Percentiles rank a stretch among this genome's conserved stretches.
Conservation (phyloP, 2,329 filamentous ascomycete species). For the Fusarium pseudonygamai region DNA sequence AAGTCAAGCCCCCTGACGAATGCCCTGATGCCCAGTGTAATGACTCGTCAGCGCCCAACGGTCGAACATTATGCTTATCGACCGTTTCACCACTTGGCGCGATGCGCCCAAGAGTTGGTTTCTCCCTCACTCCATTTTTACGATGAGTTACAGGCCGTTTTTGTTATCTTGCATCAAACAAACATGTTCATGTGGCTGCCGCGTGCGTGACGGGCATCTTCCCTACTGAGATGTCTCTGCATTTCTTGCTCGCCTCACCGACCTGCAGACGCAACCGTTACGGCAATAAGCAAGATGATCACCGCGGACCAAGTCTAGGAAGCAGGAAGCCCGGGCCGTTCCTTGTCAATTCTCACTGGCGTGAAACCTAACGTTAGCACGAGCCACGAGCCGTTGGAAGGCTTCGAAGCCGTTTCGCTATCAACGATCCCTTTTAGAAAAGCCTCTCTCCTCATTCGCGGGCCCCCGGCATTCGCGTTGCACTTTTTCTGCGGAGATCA, state of each 20-base stretch:
- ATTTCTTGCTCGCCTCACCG: neutral
- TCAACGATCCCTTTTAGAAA: neutral
- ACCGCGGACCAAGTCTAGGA: neutral
- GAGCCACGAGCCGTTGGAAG: neutral
- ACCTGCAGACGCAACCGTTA: neutral
- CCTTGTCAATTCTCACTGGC: slow-evolving; percentile 9
- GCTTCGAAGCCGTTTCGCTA: slow-evolving; percentile 14
- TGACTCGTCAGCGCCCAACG: slow-evolving; percentile 6
- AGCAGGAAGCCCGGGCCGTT: slow-evolving; percentile 11
- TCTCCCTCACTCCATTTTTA: neutral
- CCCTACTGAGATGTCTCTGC: neutral
- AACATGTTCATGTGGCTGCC: neutral
- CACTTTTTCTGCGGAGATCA: slow-evolving; percentile 5
- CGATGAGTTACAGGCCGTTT: neutral
- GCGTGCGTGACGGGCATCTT: neutral
- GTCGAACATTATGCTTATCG: neutral
- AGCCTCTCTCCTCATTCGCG: neutral
- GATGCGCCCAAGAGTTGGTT: neutral
- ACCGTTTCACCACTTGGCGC: neutral
- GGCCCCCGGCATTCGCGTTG: neutral
- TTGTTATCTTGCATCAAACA: neutral
- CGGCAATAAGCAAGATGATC: neutral
- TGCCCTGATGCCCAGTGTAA: neutral
- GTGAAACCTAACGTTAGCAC: slow-evolving; percentile 13
- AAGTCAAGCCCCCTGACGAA: neutral